These are phyloP conservation scores for Hypoxylon sp. DNA, from an alignment of 2,329 filamentous ascomycete genomes.

Conservation along the genomic window DNA sequence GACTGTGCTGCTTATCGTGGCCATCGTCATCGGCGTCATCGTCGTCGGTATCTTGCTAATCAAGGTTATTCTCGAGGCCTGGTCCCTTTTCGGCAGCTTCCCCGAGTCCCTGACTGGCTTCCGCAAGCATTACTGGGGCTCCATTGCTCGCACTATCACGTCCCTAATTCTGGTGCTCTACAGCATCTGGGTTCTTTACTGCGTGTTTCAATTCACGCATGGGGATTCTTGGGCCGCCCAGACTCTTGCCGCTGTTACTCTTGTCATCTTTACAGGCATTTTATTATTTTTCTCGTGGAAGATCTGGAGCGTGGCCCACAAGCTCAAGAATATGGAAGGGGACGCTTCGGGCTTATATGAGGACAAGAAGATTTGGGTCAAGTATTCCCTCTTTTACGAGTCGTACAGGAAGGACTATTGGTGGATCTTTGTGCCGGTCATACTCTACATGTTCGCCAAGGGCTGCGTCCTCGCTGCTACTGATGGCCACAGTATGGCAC, in stretches of 20 bases:
- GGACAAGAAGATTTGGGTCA: conserved; percentile 90
- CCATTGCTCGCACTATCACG: conserved; percentile 89
- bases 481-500: conserved; percentile 85
- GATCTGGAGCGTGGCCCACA: conserved; percentile 81
- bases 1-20: conserved; percentile 90
- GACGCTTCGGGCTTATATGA: conserved; percentile 82
- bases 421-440: conserved; percentile 94
- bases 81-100: conserved; percentile 91
- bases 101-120: conserved; percentile 84
- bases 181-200: conserved; percentile 95
- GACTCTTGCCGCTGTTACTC: conserved; percentile 82
- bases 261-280: conserved; percentile 83
- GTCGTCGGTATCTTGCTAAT: conserved; percentile 88
- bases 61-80: conserved; percentile 91
- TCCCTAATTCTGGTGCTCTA: conserved; percentile 92
- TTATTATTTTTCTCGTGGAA: conserved; percentile 87
- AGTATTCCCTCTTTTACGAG: conserved; percentile 98
- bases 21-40: conserved; percentile 86
- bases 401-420: conserved; percentile 94
- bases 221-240: conserved; percentile 97
- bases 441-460: conserved; percentile 91
- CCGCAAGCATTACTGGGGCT: conserved; percentile 96
- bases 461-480: conserved; percentile 86
- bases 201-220: conserved; percentile 92
- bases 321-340: conserved; percentile 81